These are phyloP conservation scores for Teratosphaeria viscida DNA, from an alignment of 2,329 filamentous ascomycete species.

Conservation along the genomic window DNA sequence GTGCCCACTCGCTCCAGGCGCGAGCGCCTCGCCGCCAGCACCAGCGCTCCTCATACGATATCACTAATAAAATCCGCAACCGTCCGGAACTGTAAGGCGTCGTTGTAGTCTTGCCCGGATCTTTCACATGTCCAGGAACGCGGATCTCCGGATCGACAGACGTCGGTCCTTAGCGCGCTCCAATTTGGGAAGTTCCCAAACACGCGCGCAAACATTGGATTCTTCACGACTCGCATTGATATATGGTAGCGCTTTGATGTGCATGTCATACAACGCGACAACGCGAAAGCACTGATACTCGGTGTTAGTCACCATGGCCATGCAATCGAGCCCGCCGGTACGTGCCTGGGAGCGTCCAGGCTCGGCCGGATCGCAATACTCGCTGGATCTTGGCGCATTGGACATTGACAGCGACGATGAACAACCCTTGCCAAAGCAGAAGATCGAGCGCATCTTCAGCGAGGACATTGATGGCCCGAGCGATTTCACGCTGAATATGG, in stretches of 20 bases:
- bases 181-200: background rate
- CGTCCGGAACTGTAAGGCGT: background rate
- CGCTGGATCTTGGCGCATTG: conserved; percentile 24
- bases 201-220: background rate
- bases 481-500: conserved; percentile 29
- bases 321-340: conserved; percentile 22
- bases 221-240: background rate
- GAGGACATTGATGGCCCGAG: conserved; percentile 29
- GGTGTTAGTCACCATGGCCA: background rate
- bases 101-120: background rate
- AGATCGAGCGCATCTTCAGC: conserved; percentile 21
- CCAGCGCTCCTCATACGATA: background rate
- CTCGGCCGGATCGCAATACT: conserved; percentile 20
- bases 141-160: background rate
- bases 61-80: background rate
- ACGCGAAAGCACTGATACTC: background rate
- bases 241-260: background rate
- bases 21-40: background rate
- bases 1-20: background rate
- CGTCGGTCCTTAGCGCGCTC: background rate
- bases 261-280: background rate
- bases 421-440: conserved; percentile 11
- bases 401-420: conserved; percentile 15
- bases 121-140: background rate
- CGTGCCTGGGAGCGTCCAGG: conserved; percentile 15